Evolutionary conservation across 371 early-diverging fungal genomes (phyloP), one percentile per base, ranked within the genome.

Genomic region (Mucor piriformis): DNA sequence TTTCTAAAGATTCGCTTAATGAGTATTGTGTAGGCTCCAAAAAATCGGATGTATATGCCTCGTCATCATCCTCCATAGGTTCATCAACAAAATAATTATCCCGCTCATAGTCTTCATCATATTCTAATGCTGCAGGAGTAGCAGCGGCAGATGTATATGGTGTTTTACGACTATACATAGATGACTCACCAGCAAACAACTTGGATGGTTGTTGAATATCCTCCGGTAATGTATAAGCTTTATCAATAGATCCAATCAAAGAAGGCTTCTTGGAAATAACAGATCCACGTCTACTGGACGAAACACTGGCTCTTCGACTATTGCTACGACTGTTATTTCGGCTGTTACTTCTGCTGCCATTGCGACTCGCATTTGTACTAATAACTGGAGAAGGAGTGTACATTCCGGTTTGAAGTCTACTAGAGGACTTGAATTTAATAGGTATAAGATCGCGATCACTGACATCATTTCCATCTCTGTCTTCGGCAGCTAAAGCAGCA

Each of bases 371-470:
- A 0, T 15, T 44, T 35, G 55, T 29, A 23, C 66, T 66, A 12
- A 40, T 49, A 3, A 5, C 15, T 8, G 59, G 50, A 3, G 59
- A 54, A 21, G 67, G 67, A n/a, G 67, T 62, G 20, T 59, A 63
- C 15, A 63, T 55, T 10, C 63, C 67, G 11, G 43, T 23, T 24
- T 56, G 51, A 3, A 75, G 58, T 24, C 63, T 57, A 46, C 76
- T 72, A 3, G 67, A 59, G 0, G 64, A 25, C 49, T 75, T 75
- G 27, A 75, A 60, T 3, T 58, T 58, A 24, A 75, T 63, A 3
- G 76, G 76, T 21, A 75, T 72, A 21, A 75, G 27, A 49, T 75
- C 72, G 25, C 76, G 63, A 12, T 69, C 72, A 49, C 67, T 67
- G 35, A 62, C 34, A 38, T 73, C 73, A 38, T 60, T 54, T 11